Evolutionary conservation across 148 eudicot genomes (phyloP), one percentile per base, ranked within the genome.

Genomic region (Pharnaceum exiguum): DNA sequence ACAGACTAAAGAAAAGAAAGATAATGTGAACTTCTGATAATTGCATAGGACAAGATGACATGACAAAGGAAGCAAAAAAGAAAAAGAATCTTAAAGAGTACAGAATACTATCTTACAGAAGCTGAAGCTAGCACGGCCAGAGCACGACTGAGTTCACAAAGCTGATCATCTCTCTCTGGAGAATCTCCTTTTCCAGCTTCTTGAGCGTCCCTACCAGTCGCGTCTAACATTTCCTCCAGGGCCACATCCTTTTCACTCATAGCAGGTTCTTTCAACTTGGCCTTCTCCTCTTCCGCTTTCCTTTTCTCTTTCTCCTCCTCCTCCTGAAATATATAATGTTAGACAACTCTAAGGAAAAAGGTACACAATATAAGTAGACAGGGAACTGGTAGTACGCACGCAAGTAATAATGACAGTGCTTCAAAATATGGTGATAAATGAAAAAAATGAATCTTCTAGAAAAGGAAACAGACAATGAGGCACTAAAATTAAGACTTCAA

Each of bases 61-160:
- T n/a, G n/a, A n/a, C n/a, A n/a, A n/a, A n/a, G n/a, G n/a, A n/a
- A n/a, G n/a, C n/a, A n/a, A n/a, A n/a, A n/a, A n/a, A n/a, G n/a
- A n/a, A n/a, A n/a, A n/a, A n/a, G n/a, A n/a, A n/a, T n/a, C n/a
- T n/a, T n/a, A n/a, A n/a, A n/a, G n/a, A 62, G 8, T 11, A 30
- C 17, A 35, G 15, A 21, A 47, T 27, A 55, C 35, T 51, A 68
- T 27, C 84, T 67, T 71, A 87, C 90, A 52, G 95, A 87, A 38
- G 87, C 82, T 30, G 95, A 83, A 67, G 89, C 80, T 59, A 87
- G 71, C 67, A 87, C 87, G 69, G 83, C 81, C 67, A 86, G 72
- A 54, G 95, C 95, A 67, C 82, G 89, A 66, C 95, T 87, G 46
- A 87, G 70, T 69, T 87, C 84, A 63, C 71, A 74, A 66, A 87